Evolutionary conservation across 345 rosid genomes (phyloP).

Genomic region (Anastatica hierochuntica): DNA sequence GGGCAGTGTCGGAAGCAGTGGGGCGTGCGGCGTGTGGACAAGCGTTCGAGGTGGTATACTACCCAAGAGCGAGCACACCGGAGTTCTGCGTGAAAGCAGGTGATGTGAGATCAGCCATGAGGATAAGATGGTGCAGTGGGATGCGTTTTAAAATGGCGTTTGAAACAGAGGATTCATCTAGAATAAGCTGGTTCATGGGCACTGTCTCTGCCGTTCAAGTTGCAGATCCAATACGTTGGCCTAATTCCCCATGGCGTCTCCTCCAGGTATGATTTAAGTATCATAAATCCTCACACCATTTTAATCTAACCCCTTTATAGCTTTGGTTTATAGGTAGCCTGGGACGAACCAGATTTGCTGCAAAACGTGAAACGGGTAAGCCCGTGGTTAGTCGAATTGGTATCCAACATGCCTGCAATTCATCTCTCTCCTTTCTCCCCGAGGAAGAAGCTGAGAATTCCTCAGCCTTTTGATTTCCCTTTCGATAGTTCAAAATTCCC

Average conservation of each 20-base stretch:
- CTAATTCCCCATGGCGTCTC: constrained; percentile 90
- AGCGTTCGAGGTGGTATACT: constrained; percentile 69
- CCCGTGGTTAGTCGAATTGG: constrained; percentile 95
- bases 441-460: constrained; percentile 70
- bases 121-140: constrained; percentile 74
- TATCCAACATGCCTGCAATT: constrained; percentile 60
- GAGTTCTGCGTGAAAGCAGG: constrained; percentile 77
- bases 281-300: too few relatives aligned
- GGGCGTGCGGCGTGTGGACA: constrained; percentile 22
- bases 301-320: too few relatives aligned
- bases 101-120: constrained; percentile 58
- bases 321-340: constrained; percentile 58
- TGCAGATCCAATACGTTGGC: constrained; percentile 71
- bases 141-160: constrained; percentile 97
- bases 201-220: constrained; percentile 73
- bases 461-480: constrained; percentile 24
- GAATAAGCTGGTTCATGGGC: constrained; percentile 98
- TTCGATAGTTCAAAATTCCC: too few relatives aligned
- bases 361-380: constrained; percentile 89
- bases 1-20: too few relatives aligned
- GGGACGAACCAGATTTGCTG: constrained; percentile 98
- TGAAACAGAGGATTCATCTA: constrained; percentile 84
- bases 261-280: constrained; percentile 62
- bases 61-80: constrained; percentile 77
- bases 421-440: constrained; percentile 70